These are phyloP conservation scores for Cokeromyces recurvatus DNA, from an alignment of 371 early-diverging fungal genomes.

Conservation along the genomic window DNA sequence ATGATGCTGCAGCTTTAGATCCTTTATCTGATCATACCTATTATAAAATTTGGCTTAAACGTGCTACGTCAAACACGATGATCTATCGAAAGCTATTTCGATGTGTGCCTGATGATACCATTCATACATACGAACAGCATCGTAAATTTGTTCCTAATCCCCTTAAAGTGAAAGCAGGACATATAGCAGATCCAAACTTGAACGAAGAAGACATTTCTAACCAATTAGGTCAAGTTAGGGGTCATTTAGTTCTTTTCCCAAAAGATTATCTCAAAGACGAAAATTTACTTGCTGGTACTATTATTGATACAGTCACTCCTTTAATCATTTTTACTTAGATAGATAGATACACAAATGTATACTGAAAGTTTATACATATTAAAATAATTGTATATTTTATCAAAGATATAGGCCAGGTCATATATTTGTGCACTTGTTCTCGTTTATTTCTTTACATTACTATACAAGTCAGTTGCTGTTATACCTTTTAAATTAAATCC, in stretches of 20 bases:
- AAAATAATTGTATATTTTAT: too few relatives aligned
- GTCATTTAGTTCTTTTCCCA: conserved; percentile 74
- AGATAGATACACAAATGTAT: too few relatives aligned
- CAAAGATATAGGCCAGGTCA: too few relatives aligned
- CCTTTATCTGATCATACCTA: conserved; percentile 69
- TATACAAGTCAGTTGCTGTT: conserved; percentile 36
- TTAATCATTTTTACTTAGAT: conserved; percentile 56
- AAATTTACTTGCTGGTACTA: conserved; percentile 54
- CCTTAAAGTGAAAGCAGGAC: conserved; percentile 44
- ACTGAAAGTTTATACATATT: too few relatives aligned
- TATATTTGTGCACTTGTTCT: too few relatives aligned
- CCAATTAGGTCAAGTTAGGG: conserved; percentile 41
- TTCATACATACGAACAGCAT: conserved; percentile 58
- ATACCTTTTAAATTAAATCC: conserved; percentile 40
- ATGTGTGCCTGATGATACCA: conserved; percentile 82
- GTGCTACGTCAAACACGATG: conserved; percentile 64
- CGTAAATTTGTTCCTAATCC: conserved; percentile 53
- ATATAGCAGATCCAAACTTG: conserved; percentile 46
- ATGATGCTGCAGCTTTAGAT: conserved; percentile 61
- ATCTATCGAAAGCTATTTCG: conserved; percentile 79
- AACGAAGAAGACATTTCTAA: conserved; percentile 33
- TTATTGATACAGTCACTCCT: conserved; percentile 52
- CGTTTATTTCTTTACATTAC: conserved; percentile 7
- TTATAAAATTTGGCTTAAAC: conserved; percentile 57
- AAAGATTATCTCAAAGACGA: conserved; percentile 71